A percentile compares a stretch with the other conserved stretches of the same genome.
Conservation (phyloP, 345 rosid species). For the Excoecaria agallocha region DNA sequence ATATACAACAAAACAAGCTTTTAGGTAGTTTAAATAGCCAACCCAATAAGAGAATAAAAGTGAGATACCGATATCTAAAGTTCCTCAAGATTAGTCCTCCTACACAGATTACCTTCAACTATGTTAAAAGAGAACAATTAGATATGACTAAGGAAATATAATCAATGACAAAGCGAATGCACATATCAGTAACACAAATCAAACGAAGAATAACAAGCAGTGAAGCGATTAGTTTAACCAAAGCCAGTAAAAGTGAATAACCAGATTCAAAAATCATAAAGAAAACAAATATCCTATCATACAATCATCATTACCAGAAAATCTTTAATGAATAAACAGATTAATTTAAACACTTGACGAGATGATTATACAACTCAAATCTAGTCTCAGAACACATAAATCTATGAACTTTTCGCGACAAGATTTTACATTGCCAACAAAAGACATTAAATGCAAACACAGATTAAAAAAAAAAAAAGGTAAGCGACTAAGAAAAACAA, state of each 20-base stretch:
- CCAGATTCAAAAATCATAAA: constrained; percentile 1
- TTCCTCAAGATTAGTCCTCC: not conserved
- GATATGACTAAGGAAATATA: too few species aligned
- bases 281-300: not conserved
- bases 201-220: not conserved
- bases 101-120: not conserved
- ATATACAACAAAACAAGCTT: not conserved
- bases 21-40: too few species aligned
- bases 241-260: not conserved
- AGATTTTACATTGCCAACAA: constrained; percentile 15
- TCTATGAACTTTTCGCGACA: not conserved
- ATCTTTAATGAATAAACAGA: not conserved
- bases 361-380: constrained; percentile 11
- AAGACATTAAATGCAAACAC: constrained; percentile 16
- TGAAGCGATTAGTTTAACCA: not conserved
- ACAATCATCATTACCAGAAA: constrained; percentile 3
- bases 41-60: too few species aligned
- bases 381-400: constrained; percentile 13
- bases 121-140: too few species aligned
- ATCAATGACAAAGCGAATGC: too few species aligned
- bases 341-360: constrained; percentile 10
- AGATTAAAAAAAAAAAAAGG: not conserved
- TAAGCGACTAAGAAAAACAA: not conserved
- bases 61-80: not conserved
- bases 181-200: not conserved